Percentiles rank a stretch among this genome's conserved stretches.
Evolutionary conservation across 2,329 filamentous ascomycete species (phyloP).

Genomic region (Fusarium nematophilum): DNA sequence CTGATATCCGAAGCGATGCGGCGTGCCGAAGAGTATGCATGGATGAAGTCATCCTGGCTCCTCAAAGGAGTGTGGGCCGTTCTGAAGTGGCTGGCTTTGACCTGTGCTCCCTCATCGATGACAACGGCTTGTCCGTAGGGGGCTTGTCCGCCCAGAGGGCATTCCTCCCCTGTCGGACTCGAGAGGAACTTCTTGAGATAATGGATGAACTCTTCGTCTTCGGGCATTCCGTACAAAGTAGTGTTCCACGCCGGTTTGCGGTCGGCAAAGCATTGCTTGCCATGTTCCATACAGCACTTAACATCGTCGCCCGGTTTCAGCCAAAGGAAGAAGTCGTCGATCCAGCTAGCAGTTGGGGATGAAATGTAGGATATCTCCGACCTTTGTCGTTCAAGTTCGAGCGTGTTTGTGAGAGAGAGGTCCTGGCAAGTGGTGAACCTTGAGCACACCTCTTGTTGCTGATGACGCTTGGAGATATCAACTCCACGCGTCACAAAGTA

Average conservation of each 20-base stretch:
- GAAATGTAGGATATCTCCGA: conserved; percentile 88
- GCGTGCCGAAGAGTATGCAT: conserved; percentile 87
- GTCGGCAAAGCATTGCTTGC: conserved; percentile 80
- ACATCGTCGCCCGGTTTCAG: conserved; percentile 82
- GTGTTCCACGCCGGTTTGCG: conserved; percentile 89
- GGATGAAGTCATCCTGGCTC: conserved; percentile 92
- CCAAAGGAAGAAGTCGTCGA: conserved; percentile 97
- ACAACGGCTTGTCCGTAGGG: conserved; percentile 88
- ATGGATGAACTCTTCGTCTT: conserved; percentile 88
- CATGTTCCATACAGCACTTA: conserved; percentile 76
- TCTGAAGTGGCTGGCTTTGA: conserved; percentile 90
- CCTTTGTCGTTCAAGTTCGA: conserved; percentile 94
- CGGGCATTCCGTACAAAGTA: conserved; percentile 89
- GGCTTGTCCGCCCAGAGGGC: conserved; percentile 88
- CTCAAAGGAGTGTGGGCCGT: conserved; percentile 88
- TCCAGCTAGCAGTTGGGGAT: conserved; percentile 91
- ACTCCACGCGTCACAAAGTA: conserved; percentile 92
- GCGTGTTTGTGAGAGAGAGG: conserved; percentile 85
- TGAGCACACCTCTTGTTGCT: conserved; percentile 90
- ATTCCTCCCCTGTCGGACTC: conserved; percentile 83
- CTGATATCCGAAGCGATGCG: conserved; percentile 85
- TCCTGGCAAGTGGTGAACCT: conserved; percentile 90
- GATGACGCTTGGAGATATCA: conserved; percentile 78
- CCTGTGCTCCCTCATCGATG: conserved; percentile 73
- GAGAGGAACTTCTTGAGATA: conserved; percentile 87